A percentile compares a stretch with the other conserved stretches of the same genome.
Evolutionary conservation across 345 rosid species (phyloP).

Genomic region (Salix viminalis): DNA sequence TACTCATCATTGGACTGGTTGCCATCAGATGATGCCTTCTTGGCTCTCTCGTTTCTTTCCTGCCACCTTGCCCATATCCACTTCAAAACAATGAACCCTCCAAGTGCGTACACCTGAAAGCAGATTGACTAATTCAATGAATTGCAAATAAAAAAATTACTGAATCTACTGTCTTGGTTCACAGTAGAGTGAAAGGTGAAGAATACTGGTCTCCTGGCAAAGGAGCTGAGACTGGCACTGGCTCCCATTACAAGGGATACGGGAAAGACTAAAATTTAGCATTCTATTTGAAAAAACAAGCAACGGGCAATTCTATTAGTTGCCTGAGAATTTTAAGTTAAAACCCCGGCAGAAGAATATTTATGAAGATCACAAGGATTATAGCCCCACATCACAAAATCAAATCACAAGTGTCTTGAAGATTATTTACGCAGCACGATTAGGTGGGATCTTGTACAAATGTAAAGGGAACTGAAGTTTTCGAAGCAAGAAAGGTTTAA

Average conservation of each 20-base stretch:
- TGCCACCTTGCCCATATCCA: conserved; percentile 93
- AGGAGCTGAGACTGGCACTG: not conserved
- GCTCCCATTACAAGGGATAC: not conserved
- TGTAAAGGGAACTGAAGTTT: not conserved
- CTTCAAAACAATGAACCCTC: conserved; percentile 68
- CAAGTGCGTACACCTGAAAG: conserved; percentile 71
- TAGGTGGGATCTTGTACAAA: not conserved
- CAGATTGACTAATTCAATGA: not conserved
- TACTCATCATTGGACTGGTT: conserved; percentile 23
- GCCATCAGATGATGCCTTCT: conserved; percentile 34
- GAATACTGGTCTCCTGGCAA: not conserved
- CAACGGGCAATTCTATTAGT: not conserved
- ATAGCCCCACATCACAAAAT: not conserved
- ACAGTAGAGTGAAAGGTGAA: not conserved
- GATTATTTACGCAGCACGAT: not conserved
- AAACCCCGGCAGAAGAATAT: not conserved
- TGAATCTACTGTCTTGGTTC: not conserved
- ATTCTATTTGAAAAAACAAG: not conserved
- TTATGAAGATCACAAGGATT: not conserved
- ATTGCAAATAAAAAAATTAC: no score
- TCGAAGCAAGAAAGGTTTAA: not conserved
- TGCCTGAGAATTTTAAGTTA: not conserved
- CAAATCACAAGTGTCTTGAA: not conserved
- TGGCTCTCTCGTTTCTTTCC: conserved; percentile 51
- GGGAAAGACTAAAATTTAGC: not conserved